Conservation (phyloP, 2,329 filamentous ascomycete genomes). For the Zymoseptoria brevis region DNA sequence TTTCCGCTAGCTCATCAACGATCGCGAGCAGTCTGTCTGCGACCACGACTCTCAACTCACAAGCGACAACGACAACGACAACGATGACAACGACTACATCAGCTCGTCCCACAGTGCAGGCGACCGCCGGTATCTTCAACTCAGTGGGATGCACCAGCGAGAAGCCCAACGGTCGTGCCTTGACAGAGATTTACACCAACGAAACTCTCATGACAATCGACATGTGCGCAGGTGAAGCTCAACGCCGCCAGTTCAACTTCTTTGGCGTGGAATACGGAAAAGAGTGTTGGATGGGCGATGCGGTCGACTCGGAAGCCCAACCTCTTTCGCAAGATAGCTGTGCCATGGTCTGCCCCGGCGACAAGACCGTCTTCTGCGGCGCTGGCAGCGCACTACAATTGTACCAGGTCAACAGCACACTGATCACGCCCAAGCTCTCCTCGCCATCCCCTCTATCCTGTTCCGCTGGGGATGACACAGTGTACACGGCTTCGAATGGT, state of each 20-base stretch:
- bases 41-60: background rate
- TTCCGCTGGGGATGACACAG: background rate
- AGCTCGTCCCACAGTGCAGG: background rate
- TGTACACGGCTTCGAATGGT: background rate
- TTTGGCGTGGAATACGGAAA: background rate
- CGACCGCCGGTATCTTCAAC: background rate
- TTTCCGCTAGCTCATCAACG: background rate
- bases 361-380: slow-evolving; percentile 25
- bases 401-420: slow-evolving; percentile 6
- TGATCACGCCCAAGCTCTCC: background rate
- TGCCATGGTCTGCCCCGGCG: slow-evolving; percentile 18
- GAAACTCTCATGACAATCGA: background rate
- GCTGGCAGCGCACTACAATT: slow-evolving; percentile 20
- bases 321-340: background rate
- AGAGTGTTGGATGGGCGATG: background rate
- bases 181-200: background rate
- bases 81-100: background rate
- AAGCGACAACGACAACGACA: background rate
- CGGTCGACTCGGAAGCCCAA: background rate
- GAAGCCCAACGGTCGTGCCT: background rate
- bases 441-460: background rate
- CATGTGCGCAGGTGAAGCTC: background rate
- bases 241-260: background rate
- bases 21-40: background rate
- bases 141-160: background rate